Conservation (phyloP, 192 early-diverging fungal species). For the Rhizophlyctis rosea region DNA sequence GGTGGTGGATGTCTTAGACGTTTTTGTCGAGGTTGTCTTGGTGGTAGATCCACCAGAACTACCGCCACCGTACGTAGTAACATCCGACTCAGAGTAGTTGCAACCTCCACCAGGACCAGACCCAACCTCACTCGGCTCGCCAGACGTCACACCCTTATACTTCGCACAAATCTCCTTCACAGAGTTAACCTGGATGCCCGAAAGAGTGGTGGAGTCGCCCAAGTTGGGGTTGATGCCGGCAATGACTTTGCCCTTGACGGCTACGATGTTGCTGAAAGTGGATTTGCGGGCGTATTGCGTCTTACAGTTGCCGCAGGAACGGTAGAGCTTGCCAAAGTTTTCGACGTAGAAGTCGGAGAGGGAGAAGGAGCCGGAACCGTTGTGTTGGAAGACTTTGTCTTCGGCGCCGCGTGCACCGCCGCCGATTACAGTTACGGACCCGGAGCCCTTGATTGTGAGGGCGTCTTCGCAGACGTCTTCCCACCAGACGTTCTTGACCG, state of each 20-base stretch:
- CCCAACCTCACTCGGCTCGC: slow-evolving; percentile 12
- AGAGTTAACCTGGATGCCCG: neutral
- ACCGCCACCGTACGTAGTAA: too few species aligned
- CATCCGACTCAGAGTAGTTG: too few species aligned
- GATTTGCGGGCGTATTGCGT: neutral
- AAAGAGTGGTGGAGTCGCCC: slow-evolving; percentile 1
- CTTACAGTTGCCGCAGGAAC: slow-evolving; percentile 6
- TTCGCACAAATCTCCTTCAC: neutral
- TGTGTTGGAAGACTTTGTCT: slow-evolving; percentile 26
- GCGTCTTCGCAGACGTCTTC: slow-evolving; percentile 20
- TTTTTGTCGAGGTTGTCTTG: too few species aligned
- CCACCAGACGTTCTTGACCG: slow-evolving; percentile 12
- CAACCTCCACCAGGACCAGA: neutral
- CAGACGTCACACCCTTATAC: neutral
- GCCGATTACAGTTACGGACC: neutral
- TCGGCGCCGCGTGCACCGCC: slow-evolving; percentile 7
- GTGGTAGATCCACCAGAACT: too few species aligned
- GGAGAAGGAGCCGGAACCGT: slow-evolving; percentile 14
- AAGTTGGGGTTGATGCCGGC: slow-evolving; percentile 24
- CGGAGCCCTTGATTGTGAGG: slow-evolving; percentile 13
- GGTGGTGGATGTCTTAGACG: too few species aligned
- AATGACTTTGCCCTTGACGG: slow-evolving; percentile 11
- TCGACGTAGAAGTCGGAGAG: slow-evolving; percentile 1
- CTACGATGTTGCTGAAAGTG: slow-evolving; percentile 12
- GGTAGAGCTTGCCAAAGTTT: slow-evolving; percentile 16